Base-by-base conservation (phyloP, 2,329 filamentous ascomycete genomes). In the Basipetospora chlamydospora region DNA sequence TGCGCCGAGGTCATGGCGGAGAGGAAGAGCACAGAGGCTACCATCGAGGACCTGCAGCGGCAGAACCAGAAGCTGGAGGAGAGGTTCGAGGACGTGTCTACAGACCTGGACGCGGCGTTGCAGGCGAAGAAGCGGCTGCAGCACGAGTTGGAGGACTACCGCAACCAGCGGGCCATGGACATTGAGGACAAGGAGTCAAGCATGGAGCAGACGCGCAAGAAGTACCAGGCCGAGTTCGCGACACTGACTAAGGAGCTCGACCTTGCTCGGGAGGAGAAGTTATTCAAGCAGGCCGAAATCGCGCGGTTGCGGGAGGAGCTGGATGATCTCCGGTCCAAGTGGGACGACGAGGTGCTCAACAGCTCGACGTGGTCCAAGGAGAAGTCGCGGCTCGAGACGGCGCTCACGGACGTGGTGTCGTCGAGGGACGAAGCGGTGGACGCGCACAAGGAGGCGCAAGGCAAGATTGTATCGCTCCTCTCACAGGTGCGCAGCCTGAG, bases 281-380 rank as follows among this genome's bases (percentile, higher is more conserved):
- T 65, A 60, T 95, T 63, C 70, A 88, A 70, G 71, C 85, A 90
- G 47, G 75, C 81, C 25, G 87, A 95, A 57, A 92, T 88, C 44
- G 73, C 80, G 12, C 77, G 85, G 30, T 69, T 98, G 37, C 80
- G 88, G n/a, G 88, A 96, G 53, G 90, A 98, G 58, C 75, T 96
- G 17, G 90, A 98, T 48, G 86, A 94, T 49, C 70, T 96, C 40
- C 77, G 90, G 45, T 86, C 79, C 47, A 96, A 96, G 61, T 96
- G 90, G 88, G 90, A 98, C 50, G 85, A 96, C 48, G 88, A 98
- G 59, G 85, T 96, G 9, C 73, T 96, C 47, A 96, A 96, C 60
- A 93, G 85, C 57, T 93, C 86, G 12, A 94, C 88, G 1, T 96
- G 90, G 87, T 87, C 87, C 10, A 98, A 98, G 63, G 88, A 98